Conservation (phyloP, 2,329 filamentous ascomycete species). For the Colletotrichum sp. region DNA sequence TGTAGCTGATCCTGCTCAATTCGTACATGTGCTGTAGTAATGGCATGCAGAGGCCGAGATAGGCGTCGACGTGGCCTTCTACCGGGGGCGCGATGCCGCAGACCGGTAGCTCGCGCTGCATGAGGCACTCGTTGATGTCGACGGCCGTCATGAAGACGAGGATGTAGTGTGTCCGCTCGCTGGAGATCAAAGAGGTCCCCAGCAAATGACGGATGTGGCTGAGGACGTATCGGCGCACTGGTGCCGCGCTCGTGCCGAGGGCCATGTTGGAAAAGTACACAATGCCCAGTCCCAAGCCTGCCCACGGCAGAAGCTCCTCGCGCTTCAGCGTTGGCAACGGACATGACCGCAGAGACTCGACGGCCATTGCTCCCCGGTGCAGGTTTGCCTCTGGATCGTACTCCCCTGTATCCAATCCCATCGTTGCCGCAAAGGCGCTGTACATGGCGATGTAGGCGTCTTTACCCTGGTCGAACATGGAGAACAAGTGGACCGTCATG, state of each 20-base stretch:
- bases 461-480: slow-evolving; percentile 19
- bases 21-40: slow-evolving; percentile 30
- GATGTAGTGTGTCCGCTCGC: slow-evolving; percentile 10
- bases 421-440: slow-evolving; percentile 7
- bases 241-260: slow-evolving; percentile 16
- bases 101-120: slow-evolving; percentile 25
- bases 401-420: slow-evolving; percentile 13
- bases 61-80: slow-evolving; percentile 27
- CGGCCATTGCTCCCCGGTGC: slow-evolving; percentile 14
- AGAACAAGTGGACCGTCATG: slow-evolving; percentile 17
- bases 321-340: slow-evolving; percentile 6
- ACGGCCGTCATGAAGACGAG: slow-evolving; percentile 26
- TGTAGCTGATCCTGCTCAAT: slow-evolving; percentile 27
- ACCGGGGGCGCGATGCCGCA: slow-evolving; percentile 21
- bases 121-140: slow-evolving; percentile 28
- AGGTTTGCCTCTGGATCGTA: slow-evolving; percentile 12
- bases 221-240: slow-evolving; percentile 12
- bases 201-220: slow-evolving; percentile 16
- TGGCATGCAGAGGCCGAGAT: slow-evolving; percentile 26
- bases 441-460: slow-evolving; percentile 20
- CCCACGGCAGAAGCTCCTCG: slow-evolving; percentile 12
- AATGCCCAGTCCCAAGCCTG: slow-evolving; percentile 4
- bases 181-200: slow-evolving; percentile 6
- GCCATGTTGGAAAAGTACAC: slow-evolving; percentile 20
- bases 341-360: slow-evolving; percentile 13